Evolutionary conservation across 345 rosid genomes (phyloP), one percentile per base, ranked within the genome.

Genomic region (Laguncularia racemosa): DNA sequence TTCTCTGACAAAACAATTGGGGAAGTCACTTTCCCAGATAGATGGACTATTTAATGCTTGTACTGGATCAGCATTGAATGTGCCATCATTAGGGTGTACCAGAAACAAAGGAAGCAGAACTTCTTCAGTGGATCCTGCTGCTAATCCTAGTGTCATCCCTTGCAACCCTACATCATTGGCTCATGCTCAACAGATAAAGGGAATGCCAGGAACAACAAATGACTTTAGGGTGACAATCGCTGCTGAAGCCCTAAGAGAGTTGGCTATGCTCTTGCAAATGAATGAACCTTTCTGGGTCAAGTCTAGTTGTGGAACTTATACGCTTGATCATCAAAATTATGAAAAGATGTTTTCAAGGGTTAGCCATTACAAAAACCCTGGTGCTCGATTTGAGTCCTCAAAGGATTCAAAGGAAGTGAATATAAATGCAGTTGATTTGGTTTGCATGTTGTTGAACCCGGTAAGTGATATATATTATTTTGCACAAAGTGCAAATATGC

Each of bases 241-340:
- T 2, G 55, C 76, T 18, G 40, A 12, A 48, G 93, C 90, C n/a
- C 50, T 72, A 60, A 84, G 80, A 16, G 93, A 90, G 59, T 57
- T 90, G 44, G 58, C 73, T 5, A 74, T 49, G 61, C 75, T 86
- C 43, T 16, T 81, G 58, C 55, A 46, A 8, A 46, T 55, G 12
- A 58, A 81, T 20, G 86, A 83, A 26, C 84, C 73, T 11, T 49
- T 86, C 23, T 87, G 97, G 97, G 60, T 74, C 13, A 75, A 60
- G 61, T 58, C 83, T 1, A n/a, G 60, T 3, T 67, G 66, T 45
- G 82, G 77, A 48, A 74, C 64, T 61, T 58, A 58, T 48, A 43
- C 70, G 33, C 70, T 89, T 59, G 64, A 77, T 18, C 74, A 57
- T 0, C 73, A 71, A 13, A 63, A 26, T 46, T 90, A 83, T 33